Base-by-base conservation (phyloP, 208 protist species). In the Leishmania tropica region DNA sequence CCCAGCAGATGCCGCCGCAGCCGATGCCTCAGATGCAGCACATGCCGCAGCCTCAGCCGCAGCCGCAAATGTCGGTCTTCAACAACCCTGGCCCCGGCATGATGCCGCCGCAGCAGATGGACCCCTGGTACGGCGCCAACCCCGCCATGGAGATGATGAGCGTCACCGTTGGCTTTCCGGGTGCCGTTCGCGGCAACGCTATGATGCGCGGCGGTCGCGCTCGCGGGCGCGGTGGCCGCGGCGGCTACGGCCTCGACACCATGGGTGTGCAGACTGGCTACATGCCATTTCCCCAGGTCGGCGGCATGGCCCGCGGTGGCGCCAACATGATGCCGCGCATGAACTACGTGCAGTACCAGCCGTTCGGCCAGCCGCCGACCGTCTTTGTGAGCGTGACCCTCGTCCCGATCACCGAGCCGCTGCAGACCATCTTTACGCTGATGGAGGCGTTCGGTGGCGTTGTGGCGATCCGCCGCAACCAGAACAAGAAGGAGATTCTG, bases 401-500 rank as follows among this genome's bases (percentile, higher is more conserved):
- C 74, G 89, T 98, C 24, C 93, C 93, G 8, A 80, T 86, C 58
- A 92, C 85, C 72, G 93, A 95, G 83, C 91, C 95, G 81, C 87
- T 98, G 86, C 91, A 96, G 85, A 79, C 84, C 56, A 90, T 98
- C 76, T 98, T 95, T 83, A 86, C 87, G 40, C 89, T 98, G 78
- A 81, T 98, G 79, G 95, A 98, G 86, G 89, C 90, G 13, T 98
- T 92, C 80, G 95, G 95, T 58, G 91, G 91, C 31, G 93, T 98
- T 28, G 88, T 94, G 48, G 93, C 93, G 40, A 95, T 98, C 45
- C 95, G 95, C 60, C 92, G 95, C 76, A 98, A 96, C 85, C 92
- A 96, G 77, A 94, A 96, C 79, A 96, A 96, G 83, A 92, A 92
- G 83, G 91, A 96, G 48, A 98, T 98, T 74, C 76, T 96, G 11